Base-by-base conservation (phyloP, 306 rosid genomes). In the Canavalia ensiformis region DNA sequence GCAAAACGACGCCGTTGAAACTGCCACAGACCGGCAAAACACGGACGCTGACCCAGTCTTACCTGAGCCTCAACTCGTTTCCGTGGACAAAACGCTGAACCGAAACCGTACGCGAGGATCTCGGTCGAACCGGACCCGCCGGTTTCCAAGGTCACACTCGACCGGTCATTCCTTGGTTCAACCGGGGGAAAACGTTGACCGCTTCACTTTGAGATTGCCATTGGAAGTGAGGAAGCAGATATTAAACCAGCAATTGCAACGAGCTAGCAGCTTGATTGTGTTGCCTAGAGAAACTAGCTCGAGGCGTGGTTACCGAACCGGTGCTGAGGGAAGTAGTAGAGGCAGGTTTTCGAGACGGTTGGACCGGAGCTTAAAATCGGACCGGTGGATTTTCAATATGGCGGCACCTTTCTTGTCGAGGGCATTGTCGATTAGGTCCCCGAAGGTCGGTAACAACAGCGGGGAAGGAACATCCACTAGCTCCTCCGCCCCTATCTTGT, bases 171-270 rank as follows among this genome's bases (percentile, higher is more conserved):
- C 98, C 0, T 1, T 90, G 76, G 47, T 91, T 8, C 97, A 83
- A 58, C 98, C 96, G 46, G 93, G 93, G 0, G 96, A 95, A 39
- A 87, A 88, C 71, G 90, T 90, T 2, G 96, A 91, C 49, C 90
- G 98, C 87, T 95, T 91, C 87, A 95, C 99, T 60, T 47, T 95
- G 84, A 84, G 84, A 37, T 59, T 95, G 8, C 99, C 99, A 13
- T 58, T 80, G 3, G 98, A 85, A 8, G 93, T 93, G 45, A 87
- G 98, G 57, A 93, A 88, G 52, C 89, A 88, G 47, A 4, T 95
- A 1, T 28, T 95, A 31, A 92, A 89, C 83, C 88, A 85, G 82
- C 34, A 79, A 35, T 82, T 93, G 55, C 78, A 88, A 37, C 87
- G 99, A 34, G 83, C 99, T 0, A 87, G 85, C 0, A 95, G 99